These are phyloP conservation scores for Glarea lozoyensis DNA, from an alignment of 495 filamentous ascomycete species.

Conservation along the genomic window DNA sequence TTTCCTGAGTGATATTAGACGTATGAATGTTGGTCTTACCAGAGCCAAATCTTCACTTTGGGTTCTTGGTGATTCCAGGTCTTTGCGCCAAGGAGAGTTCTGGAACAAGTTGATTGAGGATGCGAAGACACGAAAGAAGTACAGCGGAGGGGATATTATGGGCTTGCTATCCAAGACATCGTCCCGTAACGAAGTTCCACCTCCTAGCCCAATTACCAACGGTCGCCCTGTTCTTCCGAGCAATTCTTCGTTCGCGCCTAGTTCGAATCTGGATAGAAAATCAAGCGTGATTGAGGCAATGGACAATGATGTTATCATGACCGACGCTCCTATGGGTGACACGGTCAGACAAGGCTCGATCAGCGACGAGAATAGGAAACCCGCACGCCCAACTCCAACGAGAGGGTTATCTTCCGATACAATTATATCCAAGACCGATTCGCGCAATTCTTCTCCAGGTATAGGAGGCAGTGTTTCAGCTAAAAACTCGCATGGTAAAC, in stretches of 20 bases:
- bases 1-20: slow-evolving; percentile 94
- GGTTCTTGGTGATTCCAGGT: slow-evolving; percentile 85
- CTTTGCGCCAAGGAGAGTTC: slow-evolving; percentile 77
- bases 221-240: slow-evolving; percentile 7
- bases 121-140: slow-evolving; percentile 62
- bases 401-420: no score
- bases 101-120: slow-evolving; percentile 81
- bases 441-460: slow-evolving; percentile 13
- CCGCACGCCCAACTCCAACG: no score
- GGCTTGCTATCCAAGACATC: slow-evolving; percentile 31
- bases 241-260: neutral
- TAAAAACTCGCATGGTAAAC: slow-evolving; percentile 19
- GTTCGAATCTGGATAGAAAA: neutral
- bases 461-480: slow-evolving; percentile 7
- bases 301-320: slow-evolving; percentile 50
- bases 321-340: slow-evolving; percentile 32
- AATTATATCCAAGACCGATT: no score
- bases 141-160: slow-evolving; percentile 60
- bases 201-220: slow-evolving; percentile 19
- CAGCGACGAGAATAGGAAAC: no score
- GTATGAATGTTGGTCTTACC: slow-evolving; percentile 98
- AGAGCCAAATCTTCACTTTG: slow-evolving; percentile 92
- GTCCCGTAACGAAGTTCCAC: slow-evolving; percentile 18
- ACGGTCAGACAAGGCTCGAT: neutral
- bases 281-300: slow-evolving; percentile 16